A percentile compares a stretch with the other conserved stretches of the same genome.
Evolutionary conservation across 139 green algal species (phyloP).

Genomic region (Chlamydomonas urium): DNA sequence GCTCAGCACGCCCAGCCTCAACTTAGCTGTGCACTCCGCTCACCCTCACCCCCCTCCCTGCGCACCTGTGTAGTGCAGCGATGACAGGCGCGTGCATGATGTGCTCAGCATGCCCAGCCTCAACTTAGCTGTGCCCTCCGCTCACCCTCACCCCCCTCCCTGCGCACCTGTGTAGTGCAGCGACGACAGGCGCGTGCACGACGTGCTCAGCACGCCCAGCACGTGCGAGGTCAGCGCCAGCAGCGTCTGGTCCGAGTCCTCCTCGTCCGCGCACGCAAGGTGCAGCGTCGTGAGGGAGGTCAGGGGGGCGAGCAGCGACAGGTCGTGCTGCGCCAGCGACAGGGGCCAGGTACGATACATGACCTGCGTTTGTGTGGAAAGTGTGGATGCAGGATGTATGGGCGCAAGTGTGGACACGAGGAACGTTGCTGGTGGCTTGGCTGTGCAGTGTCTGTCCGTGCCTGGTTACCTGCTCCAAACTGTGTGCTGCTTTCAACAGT

Average conservation of each 20-base stretch:
- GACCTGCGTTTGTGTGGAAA: slow-evolving; percentile 1
- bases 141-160: background rate
- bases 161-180: background rate
- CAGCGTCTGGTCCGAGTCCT: background rate
- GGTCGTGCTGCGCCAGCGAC: slow-evolving; percentile 9
- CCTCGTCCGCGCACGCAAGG: background rate
- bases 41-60: background rate
- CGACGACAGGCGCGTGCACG: background rate
- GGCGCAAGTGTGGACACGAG: too few species aligned
- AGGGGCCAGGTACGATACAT: slow-evolving; percentile 15
- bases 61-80: background rate
- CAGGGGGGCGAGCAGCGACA: slow-evolving; percentile 10
- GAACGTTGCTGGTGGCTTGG: too few species aligned
- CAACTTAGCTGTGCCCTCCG: background rate
- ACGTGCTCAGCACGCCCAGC: background rate
- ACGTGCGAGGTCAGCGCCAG: slow-evolving; percentile 11
- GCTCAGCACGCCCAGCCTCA: background rate
- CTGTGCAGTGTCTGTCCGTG: too few species aligned
- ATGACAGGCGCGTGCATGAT: background rate
- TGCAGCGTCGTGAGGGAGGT: background rate
- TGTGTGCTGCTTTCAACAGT: too few species aligned
- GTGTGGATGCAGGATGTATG: too few species aligned
- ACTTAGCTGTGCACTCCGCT: background rate
- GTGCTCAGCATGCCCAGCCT: background rate
- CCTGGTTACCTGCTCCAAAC: too few species aligned